Evolutionary conservation across 176 grass and related monocot species (phyloP).

Genomic region (Oropetium thomaeum): DNA sequence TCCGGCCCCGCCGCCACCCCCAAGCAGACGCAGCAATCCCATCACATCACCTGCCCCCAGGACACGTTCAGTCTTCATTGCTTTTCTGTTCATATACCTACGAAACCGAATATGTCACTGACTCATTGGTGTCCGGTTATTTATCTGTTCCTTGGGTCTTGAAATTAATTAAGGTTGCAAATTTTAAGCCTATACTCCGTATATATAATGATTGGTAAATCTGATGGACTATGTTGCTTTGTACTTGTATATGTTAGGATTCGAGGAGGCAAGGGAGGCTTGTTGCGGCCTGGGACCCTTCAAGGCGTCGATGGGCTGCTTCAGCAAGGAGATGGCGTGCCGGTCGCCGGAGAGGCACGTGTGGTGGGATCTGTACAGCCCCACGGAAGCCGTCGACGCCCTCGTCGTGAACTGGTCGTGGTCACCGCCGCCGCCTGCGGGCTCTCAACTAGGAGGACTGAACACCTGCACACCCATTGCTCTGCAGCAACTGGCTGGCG

Average conservation of each 20-base stretch:
- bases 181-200: neutral
- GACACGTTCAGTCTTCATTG: too few relatives aligned
- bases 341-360: slow-evolving; percentile 4
- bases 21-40: too few relatives aligned
- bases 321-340: slow-evolving; percentile 29
- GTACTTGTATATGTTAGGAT: neutral
- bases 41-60: too few relatives aligned
- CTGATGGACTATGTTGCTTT: neutral
- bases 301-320: slow-evolving; percentile 6
- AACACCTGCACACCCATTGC: slow-evolving; percentile 9
- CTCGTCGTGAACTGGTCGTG: slow-evolving; percentile 2
- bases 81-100: too few relatives aligned
- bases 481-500: slow-evolving; percentile 17
- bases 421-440: neutral
- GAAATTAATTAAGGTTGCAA: neutral
- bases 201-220: neutral
- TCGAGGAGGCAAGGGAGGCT: neutral
- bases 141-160: too few relatives aligned
- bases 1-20: too few relatives aligned
- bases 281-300: slow-evolving; percentile 12
- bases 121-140: too few relatives aligned
- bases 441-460: neutral
- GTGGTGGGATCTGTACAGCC: slow-evolving; percentile 27
- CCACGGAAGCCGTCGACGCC: neutral
- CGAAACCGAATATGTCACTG: too few relatives aligned